A percentile compares a stretch with the other conserved stretches of the same genome.
These are phyloP conservation scores for Candida railenensis DNA, from an alignment of 805 yeast genomes.

Conservation along the genomic window DNA sequence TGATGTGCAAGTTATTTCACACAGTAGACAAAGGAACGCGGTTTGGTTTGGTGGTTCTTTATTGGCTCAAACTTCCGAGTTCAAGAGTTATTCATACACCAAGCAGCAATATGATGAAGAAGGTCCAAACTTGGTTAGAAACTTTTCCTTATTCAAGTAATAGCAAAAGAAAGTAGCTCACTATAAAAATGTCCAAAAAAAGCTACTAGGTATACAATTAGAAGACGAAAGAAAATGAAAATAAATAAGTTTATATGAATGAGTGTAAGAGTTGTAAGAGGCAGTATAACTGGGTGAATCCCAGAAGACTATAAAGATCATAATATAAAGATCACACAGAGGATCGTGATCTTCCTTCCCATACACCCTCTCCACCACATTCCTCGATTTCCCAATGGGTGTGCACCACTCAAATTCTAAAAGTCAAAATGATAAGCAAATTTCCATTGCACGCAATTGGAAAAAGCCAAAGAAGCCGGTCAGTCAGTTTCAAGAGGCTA, in stretches of 20 bases:
- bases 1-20: constrained; percentile 94
- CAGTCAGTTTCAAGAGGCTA: background rate
- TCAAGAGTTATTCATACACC: constrained; percentile 94
- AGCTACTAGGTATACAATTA: no score
- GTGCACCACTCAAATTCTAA: background rate
- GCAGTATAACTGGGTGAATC: no score
- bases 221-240: background rate
- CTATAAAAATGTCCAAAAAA: background rate
- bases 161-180: background rate
- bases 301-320: no score
- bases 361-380: no score
- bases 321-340: no score
- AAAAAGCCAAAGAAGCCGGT: background rate
- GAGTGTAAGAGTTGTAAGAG: no score
- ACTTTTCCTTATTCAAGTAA: constrained; percentile 73
- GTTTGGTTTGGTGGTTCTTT: constrained; percentile 99
- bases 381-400: no score
- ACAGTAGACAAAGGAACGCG: constrained; percentile 96
- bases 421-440: background rate
- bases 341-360: no score
- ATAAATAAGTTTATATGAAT: no score
- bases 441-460: background rate
- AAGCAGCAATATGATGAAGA: constrained; percentile 96
- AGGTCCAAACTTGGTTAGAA: constrained; percentile 97
- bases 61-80: constrained; percentile 95